Conservation (phyloP, 2,329 filamentous ascomycete species). For the Phialocephala subalpina region DNA sequence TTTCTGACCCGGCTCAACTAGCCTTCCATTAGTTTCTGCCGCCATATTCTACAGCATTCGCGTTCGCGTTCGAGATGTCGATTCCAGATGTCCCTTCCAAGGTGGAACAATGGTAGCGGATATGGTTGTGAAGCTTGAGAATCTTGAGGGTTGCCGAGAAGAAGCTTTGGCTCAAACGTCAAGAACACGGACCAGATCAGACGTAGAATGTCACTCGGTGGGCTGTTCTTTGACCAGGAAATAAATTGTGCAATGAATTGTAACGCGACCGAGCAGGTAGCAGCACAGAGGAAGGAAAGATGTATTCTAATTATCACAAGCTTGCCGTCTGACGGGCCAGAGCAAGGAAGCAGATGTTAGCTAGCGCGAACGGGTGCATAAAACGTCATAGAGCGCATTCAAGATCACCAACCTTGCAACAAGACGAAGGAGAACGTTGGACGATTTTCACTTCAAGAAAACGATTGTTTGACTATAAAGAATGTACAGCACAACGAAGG, state of each 20-base stretch:
- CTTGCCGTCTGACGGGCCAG: not conserved
- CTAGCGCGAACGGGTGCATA: not conserved
- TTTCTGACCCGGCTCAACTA: constrained; percentile 42
- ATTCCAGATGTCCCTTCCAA: constrained; percentile 14
- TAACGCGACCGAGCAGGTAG: not conserved
- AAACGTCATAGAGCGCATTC: constrained; percentile 15
- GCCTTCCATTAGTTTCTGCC: constrained; percentile 47
- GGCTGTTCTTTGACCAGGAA: not conserved
- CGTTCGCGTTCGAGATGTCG: constrained; percentile 17
- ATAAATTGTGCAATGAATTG: not conserved
- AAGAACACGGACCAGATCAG: constrained; percentile 1
- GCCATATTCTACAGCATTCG: constrained; percentile 47
- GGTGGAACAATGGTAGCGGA: not conserved
- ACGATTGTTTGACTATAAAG: not conserved
- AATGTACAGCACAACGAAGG: not conserved
- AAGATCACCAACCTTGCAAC: not conserved
- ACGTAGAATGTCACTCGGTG: not conserved
- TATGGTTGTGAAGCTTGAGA: not conserved
- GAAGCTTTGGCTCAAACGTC: constrained; percentile 17
- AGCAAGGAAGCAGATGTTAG: constrained; percentile 11
- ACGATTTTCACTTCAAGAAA: not conserved
- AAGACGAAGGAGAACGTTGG: not conserved
- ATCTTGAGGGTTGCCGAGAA: constrained; percentile 15
- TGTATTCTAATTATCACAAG: constrained; percentile 16
- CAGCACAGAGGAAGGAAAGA: not conserved